Evolutionary conservation across 345 rosid genomes (phyloP).

Genomic region (Trapa incisa): DNA sequence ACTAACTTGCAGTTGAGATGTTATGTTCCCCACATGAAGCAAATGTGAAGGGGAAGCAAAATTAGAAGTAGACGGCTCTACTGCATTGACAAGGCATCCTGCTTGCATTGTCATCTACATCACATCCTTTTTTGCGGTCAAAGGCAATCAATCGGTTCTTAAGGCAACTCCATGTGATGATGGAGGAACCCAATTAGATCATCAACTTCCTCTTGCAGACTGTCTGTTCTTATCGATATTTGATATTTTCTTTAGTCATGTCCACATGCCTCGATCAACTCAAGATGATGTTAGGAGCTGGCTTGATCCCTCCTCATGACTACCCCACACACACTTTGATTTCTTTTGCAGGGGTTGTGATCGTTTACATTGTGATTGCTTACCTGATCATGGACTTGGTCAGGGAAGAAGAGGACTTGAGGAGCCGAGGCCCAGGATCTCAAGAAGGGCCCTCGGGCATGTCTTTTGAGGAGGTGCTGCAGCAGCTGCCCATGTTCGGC

Average conservation of each 20-base stretch:
- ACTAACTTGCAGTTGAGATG: neutral
- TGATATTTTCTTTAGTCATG: neutral
- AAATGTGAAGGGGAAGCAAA: neutral
- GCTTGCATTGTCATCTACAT: neutral
- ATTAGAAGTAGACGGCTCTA: neutral
- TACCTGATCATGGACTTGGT: slow-evolving; percentile 14
- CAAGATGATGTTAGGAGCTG: neutral
- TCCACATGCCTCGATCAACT: neutral
- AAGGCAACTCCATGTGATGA: neutral
- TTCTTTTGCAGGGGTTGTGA: slow-evolving; percentile 5
- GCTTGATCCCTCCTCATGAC: neutral
- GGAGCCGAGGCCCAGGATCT: neutral
- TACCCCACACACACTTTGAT: neutral
- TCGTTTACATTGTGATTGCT: slow-evolving; percentile 11
- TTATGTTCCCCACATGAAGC: neutral
- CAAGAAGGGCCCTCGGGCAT: slow-evolving; percentile 4
- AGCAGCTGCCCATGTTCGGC: slow-evolving; percentile 17
- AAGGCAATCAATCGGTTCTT: neutral
- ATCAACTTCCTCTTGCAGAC: neutral
- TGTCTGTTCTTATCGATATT: neutral
- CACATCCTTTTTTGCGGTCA: neutral
- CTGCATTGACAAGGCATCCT: neutral
- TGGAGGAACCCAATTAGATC: neutral
- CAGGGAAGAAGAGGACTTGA: neutral
- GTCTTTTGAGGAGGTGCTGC: slow-evolving; percentile 9